Conservation (phyloP, 2,329 filamentous ascomycete species). For the Cordyceps cateniannulata region DNA sequence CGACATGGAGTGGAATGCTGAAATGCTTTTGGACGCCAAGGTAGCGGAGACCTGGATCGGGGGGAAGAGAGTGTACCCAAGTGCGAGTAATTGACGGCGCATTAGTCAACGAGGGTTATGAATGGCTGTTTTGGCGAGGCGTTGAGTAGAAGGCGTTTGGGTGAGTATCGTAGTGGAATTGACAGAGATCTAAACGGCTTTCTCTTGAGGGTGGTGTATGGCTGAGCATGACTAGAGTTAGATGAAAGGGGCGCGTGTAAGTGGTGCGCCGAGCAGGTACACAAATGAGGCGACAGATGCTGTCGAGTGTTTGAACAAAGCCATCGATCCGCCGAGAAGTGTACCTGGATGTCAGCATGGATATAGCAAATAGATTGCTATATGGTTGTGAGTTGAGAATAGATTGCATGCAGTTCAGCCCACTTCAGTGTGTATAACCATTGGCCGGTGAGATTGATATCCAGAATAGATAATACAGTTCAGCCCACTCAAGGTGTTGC, state of each 20-base stretch:
- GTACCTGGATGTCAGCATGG: no score
- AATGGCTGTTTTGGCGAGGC: neutral
- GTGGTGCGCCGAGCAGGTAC: neutral
- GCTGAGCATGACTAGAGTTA: no score
- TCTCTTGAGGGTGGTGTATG: neutral
- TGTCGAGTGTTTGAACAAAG: neutral
- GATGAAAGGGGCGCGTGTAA: neutral
- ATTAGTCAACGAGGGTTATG: neutral
- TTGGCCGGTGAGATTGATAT: neutral
- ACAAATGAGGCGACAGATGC: neutral
- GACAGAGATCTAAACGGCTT: neutral
- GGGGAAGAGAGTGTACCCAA: slow-evolving; percentile 31
- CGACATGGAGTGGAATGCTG: slow-evolving; percentile 42
- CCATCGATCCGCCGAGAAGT: no score
- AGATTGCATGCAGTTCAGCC: neutral
- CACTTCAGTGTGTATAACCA: neutral
- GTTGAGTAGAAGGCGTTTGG: neutral
- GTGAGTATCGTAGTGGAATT: neutral
- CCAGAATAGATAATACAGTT: neutral
- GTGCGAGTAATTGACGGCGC: neutral
- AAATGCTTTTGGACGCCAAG: slow-evolving; percentile 37
- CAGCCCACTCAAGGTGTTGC: neutral
- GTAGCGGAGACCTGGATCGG: slow-evolving; percentile 48
- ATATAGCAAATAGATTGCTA: neutral
- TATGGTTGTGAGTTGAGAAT: neutral